phyloP scores from a whole-genome alignment of 768 basidiomycete species.

The Boletales sp. region DNA sequence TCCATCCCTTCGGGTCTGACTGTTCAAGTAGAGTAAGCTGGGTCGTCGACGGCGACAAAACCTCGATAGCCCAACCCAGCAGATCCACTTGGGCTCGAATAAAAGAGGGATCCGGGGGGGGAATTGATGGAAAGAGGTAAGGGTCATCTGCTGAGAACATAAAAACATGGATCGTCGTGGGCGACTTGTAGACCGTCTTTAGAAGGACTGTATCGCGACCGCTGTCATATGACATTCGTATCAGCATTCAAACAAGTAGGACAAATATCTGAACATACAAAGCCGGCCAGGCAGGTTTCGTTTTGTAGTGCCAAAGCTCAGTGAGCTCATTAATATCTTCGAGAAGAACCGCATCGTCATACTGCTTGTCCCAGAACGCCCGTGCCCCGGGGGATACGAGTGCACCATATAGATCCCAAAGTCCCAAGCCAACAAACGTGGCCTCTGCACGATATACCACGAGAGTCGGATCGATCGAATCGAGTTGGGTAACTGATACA shows the following conservation, averaged over 20 bases:
- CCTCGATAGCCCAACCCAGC: slow-evolving; percentile 98
- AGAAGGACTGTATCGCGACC: slow-evolving; percentile 88
- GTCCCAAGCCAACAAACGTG: slow-evolving; percentile 90
- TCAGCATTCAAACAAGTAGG: slow-evolving; percentile 1
- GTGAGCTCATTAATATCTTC: slow-evolving; percentile 90
- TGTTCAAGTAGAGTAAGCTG: slow-evolving; percentile 92
- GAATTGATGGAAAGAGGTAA: slow-evolving; percentile 77
- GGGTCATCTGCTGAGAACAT: slow-evolving; percentile 91
- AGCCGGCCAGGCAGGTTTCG: slow-evolving; percentile 90
- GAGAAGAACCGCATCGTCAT: slow-evolving; percentile 80
- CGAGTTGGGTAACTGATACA: slow-evolving; percentile 91
- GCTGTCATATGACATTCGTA: slow-evolving; percentile 39
- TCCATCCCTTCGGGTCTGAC: slow-evolving; percentile 96
- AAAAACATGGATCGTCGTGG: slow-evolving; percentile 92
- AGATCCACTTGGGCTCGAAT: slow-evolving; percentile 96
- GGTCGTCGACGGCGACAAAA: slow-evolving; percentile 91
- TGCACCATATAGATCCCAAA: slow-evolving; percentile 92
- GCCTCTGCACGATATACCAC: slow-evolving; percentile 97
- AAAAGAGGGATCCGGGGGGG: slow-evolving; percentile 62
- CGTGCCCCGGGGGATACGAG: slow-evolving; percentile 84
- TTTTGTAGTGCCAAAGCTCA: slow-evolving; percentile 91
- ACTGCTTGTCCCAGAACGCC: slow-evolving; percentile 83
- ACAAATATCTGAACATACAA: slow-evolving; percentile 55
- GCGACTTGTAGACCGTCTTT: slow-evolving; percentile 96
- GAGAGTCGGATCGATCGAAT: slow-evolving; percentile 95